Conservation (phyloP, 2,329 filamentous ascomycete species). For the Stemphylium vesicarium region DNA sequence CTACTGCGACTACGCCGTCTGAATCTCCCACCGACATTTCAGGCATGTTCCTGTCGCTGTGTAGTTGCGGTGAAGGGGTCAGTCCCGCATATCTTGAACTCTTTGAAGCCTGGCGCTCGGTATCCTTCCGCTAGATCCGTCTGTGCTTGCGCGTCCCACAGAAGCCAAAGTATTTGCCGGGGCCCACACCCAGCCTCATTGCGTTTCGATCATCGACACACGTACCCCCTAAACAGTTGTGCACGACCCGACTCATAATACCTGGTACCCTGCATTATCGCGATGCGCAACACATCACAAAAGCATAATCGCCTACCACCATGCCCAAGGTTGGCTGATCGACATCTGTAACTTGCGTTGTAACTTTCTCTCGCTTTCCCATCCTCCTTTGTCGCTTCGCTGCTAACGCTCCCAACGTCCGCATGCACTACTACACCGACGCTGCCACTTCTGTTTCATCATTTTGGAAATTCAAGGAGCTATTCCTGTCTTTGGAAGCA, state of each 20-base stretch:
- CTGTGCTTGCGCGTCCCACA: constrained; percentile 39
- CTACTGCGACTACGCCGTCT: neutral
- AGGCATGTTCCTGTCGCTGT: neutral
- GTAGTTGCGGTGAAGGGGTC: constrained; percentile 13
- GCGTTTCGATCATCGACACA: constrained; percentile 30
- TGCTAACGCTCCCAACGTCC: neutral
- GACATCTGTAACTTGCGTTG: neutral
- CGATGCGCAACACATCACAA: constrained; percentile 6
- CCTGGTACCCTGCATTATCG: constrained; percentile 3
- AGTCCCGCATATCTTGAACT: constrained; percentile 9
- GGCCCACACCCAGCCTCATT: constrained; percentile 36
- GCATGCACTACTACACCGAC: constrained; percentile 31
- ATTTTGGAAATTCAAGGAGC: constrained; percentile 29
- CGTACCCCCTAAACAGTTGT: constrained; percentile 10
- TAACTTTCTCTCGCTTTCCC: neutral
- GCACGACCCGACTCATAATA: constrained; percentile 4
- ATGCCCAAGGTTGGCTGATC: neutral
- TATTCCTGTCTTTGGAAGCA: constrained; percentile 42
- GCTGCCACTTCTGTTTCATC: constrained; percentile 44
- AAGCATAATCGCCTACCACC: constrained; percentile 3
- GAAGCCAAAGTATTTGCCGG: constrained; percentile 34
- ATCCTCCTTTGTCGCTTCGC: neutral
- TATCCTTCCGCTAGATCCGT: constrained; percentile 46
- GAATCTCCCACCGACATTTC: constrained; percentile 15
- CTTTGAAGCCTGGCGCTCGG: constrained; percentile 12